Conservation (phyloP, 2,329 filamentous ascomycete species). For the Verticillium nonalfalfae region DNA sequence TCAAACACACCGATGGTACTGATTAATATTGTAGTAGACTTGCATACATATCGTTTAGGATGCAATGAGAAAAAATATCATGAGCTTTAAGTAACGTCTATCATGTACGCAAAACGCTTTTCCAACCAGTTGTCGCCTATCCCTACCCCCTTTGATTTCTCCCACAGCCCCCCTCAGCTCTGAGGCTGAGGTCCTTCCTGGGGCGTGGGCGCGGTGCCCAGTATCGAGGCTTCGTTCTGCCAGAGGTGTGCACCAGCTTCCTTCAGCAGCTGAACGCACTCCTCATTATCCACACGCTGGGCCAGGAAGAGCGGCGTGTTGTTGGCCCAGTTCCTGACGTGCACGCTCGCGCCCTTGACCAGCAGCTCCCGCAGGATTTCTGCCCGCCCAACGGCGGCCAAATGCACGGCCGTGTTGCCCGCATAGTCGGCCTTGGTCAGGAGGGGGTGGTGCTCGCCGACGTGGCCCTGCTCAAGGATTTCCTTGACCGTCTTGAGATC, state of each 20-base stretch:
- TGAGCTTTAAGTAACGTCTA: neutral
- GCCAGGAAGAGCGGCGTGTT: slow-evolving; percentile 62
- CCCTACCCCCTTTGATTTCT: neutral
- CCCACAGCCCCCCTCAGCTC: neutral
- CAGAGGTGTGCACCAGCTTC: slow-evolving; percentile 56
- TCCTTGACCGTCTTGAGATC: slow-evolving; percentile 60
- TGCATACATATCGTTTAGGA: neutral
- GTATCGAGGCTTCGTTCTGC: slow-evolving; percentile 25
- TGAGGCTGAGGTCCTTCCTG: neutral
- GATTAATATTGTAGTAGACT: neutral
- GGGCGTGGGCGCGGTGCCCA: slow-evolving; percentile 5
- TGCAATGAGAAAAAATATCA: neutral
- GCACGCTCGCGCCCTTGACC: slow-evolving; percentile 57
- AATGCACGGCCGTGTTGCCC: slow-evolving; percentile 65
- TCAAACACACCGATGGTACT: no score
- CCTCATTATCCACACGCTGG: slow-evolving; percentile 47
- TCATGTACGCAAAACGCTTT: neutral
- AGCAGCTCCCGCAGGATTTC: slow-evolving; percentile 55
- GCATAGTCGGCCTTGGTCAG: slow-evolving; percentile 75
- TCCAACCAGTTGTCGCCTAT: neutral
- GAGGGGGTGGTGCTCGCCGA: slow-evolving; percentile 41
- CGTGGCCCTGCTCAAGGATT: slow-evolving; percentile 60
- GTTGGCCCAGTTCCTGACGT: slow-evolving; percentile 57
- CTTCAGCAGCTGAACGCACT: slow-evolving; percentile 46
- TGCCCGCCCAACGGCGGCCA: slow-evolving; percentile 49